Percentiles rank a stretch among this genome's conserved stretches.
Conservation (phyloP, 805 yeast species). For the Lachancea nothofagi region DNA sequence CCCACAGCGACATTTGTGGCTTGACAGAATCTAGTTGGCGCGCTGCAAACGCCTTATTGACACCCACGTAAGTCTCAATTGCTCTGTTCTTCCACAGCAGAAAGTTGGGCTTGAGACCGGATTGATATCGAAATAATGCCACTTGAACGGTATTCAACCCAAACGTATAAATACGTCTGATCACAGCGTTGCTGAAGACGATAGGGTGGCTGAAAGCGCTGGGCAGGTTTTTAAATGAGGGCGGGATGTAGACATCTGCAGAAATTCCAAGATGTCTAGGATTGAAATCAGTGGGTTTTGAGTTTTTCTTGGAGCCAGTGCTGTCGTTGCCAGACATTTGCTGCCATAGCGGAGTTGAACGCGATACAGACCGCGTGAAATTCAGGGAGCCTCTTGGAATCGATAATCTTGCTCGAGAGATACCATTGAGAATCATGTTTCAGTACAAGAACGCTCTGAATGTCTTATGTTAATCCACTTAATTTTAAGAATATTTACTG, state of each 20-base stretch:
- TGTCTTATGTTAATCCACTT: no score
- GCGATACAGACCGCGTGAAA: constrained; percentile 1
- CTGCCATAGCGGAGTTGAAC: background rate
- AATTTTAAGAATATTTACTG: no score
- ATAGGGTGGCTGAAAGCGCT: constrained; percentile 39
- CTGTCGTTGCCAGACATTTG: background rate
- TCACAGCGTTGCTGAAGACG: constrained; percentile 39
- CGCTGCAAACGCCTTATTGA: constrained; percentile 76
- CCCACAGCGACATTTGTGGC: constrained; percentile 53
- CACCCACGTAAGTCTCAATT: constrained; percentile 65
- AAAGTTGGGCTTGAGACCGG: constrained; percentile 61
- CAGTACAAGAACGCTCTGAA: background rate
- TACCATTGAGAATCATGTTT: background rate
- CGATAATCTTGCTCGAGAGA: background rate
- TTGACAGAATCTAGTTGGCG: constrained; percentile 44
- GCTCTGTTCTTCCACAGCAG: constrained; percentile 82
- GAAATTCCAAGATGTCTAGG: constrained; percentile 40
- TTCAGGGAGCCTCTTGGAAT: background rate
- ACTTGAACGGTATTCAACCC: constrained; percentile 66
- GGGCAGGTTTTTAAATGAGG: constrained; percentile 43
- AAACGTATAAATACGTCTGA: constrained; percentile 56
- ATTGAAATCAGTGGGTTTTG: constrained; percentile 26
- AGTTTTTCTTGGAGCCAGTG: constrained; percentile 3
- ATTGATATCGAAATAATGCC: constrained; percentile 62
- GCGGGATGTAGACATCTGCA: constrained; percentile 46